Evolutionary conservation across 192 early-diverging fungal species (phyloP).

Genomic region (Dispira simplex): DNA sequence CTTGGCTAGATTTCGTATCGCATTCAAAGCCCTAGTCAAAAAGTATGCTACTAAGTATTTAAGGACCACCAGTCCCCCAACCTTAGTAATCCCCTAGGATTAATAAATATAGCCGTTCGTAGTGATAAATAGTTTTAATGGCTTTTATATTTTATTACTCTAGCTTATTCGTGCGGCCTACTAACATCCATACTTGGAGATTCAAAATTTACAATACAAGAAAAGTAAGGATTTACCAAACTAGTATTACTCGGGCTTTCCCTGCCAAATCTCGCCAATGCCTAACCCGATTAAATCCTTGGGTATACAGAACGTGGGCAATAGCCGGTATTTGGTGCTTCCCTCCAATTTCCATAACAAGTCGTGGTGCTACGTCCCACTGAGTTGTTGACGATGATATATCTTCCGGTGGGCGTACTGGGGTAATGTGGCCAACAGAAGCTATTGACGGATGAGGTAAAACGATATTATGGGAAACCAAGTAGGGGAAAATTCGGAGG

Average conservation of each 20-base stretch:
- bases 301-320: constrained; percentile 22
- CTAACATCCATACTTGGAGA: neutral
- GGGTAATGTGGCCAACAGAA: too few relatives aligned
- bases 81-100: too few relatives aligned
- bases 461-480: neutral
- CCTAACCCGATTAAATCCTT: constrained; percentile 35
- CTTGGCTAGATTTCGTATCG: too few relatives aligned
- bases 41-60: too few relatives aligned
- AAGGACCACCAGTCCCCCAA: too few relatives aligned
- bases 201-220: neutral
- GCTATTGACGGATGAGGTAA: too few relatives aligned
- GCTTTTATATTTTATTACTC: too few relatives aligned
- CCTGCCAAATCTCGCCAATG: constrained; percentile 73
- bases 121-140: too few relatives aligned
- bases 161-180: neutral
- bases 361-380: constrained; percentile 27
- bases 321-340: constrained; percentile 42
- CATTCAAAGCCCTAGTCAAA: too few relatives aligned
- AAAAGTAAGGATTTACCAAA: constrained; percentile 10
- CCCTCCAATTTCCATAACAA: constrained; percentile 78
- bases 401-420: too few relatives aligned
- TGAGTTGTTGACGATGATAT: too few relatives aligned
- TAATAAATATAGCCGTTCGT: too few relatives aligned
- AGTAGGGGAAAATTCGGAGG: neutral
- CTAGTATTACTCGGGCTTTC: constrained; percentile 47